Percentiles rank a stretch among this genome's conserved stretches.
Evolutionary conservation across 2,329 filamentous ascomycete genomes (phyloP).

Genomic region (Fusarium transvaalense): DNA sequence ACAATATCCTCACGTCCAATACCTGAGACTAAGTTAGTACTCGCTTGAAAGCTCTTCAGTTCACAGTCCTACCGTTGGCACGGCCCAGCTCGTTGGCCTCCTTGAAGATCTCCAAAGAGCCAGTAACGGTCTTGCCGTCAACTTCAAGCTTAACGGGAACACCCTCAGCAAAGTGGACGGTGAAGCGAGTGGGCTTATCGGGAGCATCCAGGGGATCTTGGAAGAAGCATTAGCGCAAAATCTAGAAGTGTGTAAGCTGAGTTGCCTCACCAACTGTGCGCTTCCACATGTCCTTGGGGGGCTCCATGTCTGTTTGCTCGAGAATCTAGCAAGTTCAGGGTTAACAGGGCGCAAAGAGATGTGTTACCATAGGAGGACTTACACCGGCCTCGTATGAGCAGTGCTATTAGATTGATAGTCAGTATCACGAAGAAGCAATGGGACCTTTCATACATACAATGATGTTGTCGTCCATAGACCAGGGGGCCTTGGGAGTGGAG

Average conservation of each 20-base stretch:
- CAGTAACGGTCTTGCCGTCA: constrained; percentile 68
- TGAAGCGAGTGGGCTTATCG: constrained; percentile 73
- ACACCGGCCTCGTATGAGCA: constrained; percentile 36
- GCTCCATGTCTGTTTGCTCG: constrained; percentile 67
- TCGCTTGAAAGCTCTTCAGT: background rate
- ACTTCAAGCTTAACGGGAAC: constrained; percentile 72
- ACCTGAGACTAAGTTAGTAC: background rate
- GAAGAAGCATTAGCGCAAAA: background rate
- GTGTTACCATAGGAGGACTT: background rate
- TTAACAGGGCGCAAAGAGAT: too few species aligned
- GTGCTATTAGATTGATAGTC: background rate
- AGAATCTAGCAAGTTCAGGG: constrained; percentile 6
- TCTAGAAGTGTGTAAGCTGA: background rate
- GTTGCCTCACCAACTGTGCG: constrained; percentile 55
- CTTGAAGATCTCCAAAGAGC: constrained; percentile 75
- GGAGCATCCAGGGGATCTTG: constrained; percentile 71
- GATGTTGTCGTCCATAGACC: constrained; percentile 63
- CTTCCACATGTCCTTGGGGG: constrained; percentile 80
- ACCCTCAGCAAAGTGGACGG: constrained; percentile 75
- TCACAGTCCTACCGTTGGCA: constrained; percentile 14
- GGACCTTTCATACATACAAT: background rate
- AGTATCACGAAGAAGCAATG: too few species aligned
- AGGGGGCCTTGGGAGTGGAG: constrained; percentile 79
- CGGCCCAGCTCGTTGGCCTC: constrained; percentile 63
- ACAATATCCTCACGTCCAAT: constrained; percentile 44